Conservation (phyloP, 2,329 filamentous ascomycete species). For the Diplodia scrobiculata region DNA sequence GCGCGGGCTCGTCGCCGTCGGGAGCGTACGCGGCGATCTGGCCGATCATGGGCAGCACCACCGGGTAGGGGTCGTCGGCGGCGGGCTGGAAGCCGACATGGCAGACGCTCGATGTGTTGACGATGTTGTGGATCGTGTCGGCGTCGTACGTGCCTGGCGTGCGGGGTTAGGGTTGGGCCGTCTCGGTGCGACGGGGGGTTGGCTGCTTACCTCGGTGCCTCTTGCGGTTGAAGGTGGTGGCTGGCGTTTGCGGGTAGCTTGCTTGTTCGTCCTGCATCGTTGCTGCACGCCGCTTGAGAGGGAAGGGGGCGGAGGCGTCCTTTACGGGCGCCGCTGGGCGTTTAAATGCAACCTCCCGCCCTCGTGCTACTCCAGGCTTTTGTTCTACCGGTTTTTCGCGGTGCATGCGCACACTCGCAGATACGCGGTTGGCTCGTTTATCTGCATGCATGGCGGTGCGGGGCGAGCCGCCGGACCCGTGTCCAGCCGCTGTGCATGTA, state of each 20-base stretch:
- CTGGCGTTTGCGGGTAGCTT: constrained; percentile 61
- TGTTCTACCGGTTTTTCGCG: too few relatives aligned
- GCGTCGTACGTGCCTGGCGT: constrained; percentile 68
- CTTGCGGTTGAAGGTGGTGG: constrained; percentile 64
- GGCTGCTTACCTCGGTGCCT: constrained; percentile 59
- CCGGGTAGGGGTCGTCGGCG: constrained; percentile 67
- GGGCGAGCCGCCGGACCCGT: too few relatives aligned
- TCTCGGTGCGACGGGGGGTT: background rate
- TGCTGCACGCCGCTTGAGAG: background rate
- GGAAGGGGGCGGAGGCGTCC: background rate
- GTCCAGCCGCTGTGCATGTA: too few relatives aligned
- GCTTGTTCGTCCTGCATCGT: constrained; percentile 4
- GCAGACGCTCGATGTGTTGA: constrained; percentile 73
- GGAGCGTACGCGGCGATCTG: constrained; percentile 69
- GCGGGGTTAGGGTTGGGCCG: background rate
- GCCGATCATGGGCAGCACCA: constrained; percentile 81
- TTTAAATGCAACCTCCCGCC: background rate
- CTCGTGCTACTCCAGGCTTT: too few relatives aligned
- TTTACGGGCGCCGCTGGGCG: background rate
- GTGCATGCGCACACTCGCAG: too few relatives aligned
- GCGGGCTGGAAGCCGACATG: constrained; percentile 73
- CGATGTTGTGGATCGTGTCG: constrained; percentile 70
- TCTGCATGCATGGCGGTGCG: too few relatives aligned
- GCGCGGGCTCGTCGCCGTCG: constrained; percentile 54
- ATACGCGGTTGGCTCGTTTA: too few relatives aligned